Percentiles rank a stretch among this genome's conserved stretches.
These are phyloP conservation scores for Protea cynaroides DNA, from an alignment of 164 flowering plant species.

Conservation along the genomic window DNA sequence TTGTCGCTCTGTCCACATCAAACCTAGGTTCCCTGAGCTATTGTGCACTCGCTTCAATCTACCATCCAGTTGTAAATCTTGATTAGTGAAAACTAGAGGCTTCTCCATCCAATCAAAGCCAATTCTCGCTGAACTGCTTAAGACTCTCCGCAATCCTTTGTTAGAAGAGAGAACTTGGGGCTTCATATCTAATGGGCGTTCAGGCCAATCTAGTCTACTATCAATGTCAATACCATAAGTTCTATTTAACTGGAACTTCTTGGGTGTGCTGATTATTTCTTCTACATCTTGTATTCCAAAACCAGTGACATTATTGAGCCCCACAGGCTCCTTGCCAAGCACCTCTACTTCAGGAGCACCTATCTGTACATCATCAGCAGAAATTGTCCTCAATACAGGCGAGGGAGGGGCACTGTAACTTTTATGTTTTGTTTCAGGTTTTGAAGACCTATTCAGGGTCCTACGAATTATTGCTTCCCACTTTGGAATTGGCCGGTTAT, in stretches of 20 bases:
- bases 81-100: constrained; percentile 24
- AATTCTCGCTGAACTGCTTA: constrained; percentile 62
- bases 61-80: constrained; percentile 15
- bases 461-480: constrained; percentile 90
- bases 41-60: constrained; percentile 40
- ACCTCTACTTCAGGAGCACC: constrained; percentile 29
- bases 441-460: constrained; percentile 62
- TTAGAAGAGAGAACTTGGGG: constrained; percentile 37
- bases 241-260: constrained; percentile 34
- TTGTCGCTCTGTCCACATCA: constrained; percentile 31
- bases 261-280: constrained; percentile 17
- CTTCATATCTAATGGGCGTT: constrained; percentile 47
- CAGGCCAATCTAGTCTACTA: constrained; percentile 72
- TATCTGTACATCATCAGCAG: constrained; percentile 46
- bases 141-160: constrained; percentile 49
- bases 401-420: constrained; percentile 89
- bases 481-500: constrained; percentile 65
- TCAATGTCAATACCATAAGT: constrained; percentile 42
- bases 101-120: constrained; percentile 46
- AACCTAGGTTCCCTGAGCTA: constrained; percentile 54
- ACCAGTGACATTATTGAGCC: constrained; percentile 11
- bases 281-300: constrained; percentile 14
- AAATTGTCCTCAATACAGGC: constrained; percentile 64
- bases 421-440: constrained; percentile 55
- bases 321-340: constrained; percentile 17